Evolutionary conservation across 1,284 basidiomycete species (phyloP), one percentile per base, ranked within the genome.

Genomic region (Ustilago xerochloae): DNA sequence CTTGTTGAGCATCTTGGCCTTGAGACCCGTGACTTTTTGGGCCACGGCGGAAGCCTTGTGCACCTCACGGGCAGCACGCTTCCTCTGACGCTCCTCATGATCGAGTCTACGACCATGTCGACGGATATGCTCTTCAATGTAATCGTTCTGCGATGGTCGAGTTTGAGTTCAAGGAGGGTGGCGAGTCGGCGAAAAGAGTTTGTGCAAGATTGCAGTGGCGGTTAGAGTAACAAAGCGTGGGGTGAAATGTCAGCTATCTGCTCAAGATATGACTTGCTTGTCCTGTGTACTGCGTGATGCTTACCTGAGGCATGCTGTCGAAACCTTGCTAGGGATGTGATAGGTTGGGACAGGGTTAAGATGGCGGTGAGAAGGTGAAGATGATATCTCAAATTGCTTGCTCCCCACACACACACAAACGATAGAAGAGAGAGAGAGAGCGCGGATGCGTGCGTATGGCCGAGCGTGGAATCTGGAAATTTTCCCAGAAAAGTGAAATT

Each of bases 1-100:
- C 59, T 93, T 93, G 85, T 99, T 97, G 32, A 97, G 90, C 45
- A 99, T 88, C 87, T 99, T 99, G 81, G 95, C 97, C 87, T 97
- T 98, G 80, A 97, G 88, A 86, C 97, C 97, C 78, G 95, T 95
- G 43, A 93, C 90, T 85, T 96, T 95, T 87, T 98, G 95, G 15
- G 95, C 93, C 61, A 90, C 87, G 16, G 91, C 90, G 36, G 96
- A 98, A 22, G 90, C 87, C 78, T 91, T 91, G 87, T 99, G 97
- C n/a, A 88, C 92, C 56, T 90, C 89, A 85, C 97, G 92, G 62
- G 97, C 97, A 78, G 93, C 91, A 63, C 90, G 89, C 87, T 99
- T 99, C 57, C 97, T 94, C 74, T 73, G 77, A 36, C 82, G 77
- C 76, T 84, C 82, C 71, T 84, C 82, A 75, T 84, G 81, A 68